These are phyloP conservation scores for Silene uniflora DNA, from an alignment of 148 eudicot species.

Conservation along the genomic window DNA sequence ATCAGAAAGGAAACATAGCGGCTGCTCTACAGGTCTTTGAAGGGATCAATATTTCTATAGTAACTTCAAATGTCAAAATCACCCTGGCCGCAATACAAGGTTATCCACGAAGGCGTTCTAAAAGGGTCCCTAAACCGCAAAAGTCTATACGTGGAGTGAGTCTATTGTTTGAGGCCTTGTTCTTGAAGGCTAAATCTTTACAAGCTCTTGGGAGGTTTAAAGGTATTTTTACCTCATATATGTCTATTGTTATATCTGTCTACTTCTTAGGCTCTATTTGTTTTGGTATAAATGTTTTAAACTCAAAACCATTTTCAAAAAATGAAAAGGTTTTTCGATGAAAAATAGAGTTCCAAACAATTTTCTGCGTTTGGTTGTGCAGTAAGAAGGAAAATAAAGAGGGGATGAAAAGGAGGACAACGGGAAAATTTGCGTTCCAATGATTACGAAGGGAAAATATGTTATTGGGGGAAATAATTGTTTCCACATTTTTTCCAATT, in stretches of 20 bases:
- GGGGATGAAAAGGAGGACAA: not conserved
- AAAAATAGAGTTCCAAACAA: not conserved
- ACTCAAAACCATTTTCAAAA: not conserved
- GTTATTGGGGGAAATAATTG: not conserved
- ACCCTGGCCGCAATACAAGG: slow-evolving; percentile 50
- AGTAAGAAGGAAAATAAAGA: not conserved
- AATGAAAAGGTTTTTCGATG: not conserved
- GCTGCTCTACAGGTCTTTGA: slow-evolving; percentile 92
- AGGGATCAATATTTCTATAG: slow-evolving; percentile 72
- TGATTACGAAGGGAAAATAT: not conserved
- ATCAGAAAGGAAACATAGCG: slow-evolving; percentile 86
- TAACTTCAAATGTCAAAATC: slow-evolving; percentile 61
- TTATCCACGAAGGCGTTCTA: slow-evolving; percentile 46
- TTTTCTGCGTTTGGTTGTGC: slow-evolving; percentile 1
- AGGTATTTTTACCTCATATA: slow-evolving; percentile 38
- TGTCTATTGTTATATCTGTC: not conserved
- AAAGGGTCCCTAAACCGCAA: slow-evolving; percentile 37
- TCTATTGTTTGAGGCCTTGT: slow-evolving; percentile 73
- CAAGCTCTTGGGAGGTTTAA: slow-evolving; percentile 71
- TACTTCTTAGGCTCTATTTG: not conserved
- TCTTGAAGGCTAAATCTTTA: slow-evolving; percentile 77
- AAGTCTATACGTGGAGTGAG: slow-evolving; percentile 71
- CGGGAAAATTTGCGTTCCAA: not conserved
- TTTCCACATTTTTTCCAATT: not conserved
- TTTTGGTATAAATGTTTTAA: not conserved